A percentile compares a stretch with the other conserved stretches of the same genome.
Evolutionary conservation across 495 filamentous ascomycete species (phyloP).

Genomic region (Trichoderma virens): DNA sequence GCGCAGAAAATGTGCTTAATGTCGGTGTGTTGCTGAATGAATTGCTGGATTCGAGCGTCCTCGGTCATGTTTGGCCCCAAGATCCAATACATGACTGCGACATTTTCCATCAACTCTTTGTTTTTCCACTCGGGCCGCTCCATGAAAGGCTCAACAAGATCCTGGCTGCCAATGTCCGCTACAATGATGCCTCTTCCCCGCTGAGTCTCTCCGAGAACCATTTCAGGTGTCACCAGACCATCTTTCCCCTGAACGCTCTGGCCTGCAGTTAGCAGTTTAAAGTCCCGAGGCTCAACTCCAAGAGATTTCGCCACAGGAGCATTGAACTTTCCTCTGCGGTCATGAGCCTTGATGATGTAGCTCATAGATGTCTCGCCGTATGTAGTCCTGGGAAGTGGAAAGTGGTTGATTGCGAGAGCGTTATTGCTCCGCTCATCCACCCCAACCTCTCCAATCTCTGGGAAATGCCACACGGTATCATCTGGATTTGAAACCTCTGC

Average conservation of each 20-base stretch:
- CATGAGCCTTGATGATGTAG: slow-evolving; percentile 73
- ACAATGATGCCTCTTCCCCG: slow-evolving; percentile 58
- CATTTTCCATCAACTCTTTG: slow-evolving; percentile 51
- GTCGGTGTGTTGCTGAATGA: slow-evolving; percentile 53
- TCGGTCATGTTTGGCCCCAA: slow-evolving; percentile 58
- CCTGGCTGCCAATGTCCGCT: slow-evolving; percentile 61
- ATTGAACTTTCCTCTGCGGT: slow-evolving; percentile 73
- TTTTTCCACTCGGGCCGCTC: slow-evolving; percentile 66
- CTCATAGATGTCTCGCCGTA: slow-evolving; percentile 48
- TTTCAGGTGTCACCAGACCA: slow-evolving; percentile 50
- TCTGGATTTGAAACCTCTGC: neutral
- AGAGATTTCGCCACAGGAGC: slow-evolving; percentile 50
- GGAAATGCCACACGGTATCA: slow-evolving; percentile 10
- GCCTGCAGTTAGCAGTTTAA: slow-evolving; percentile 39
- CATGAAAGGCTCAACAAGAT: slow-evolving; percentile 62
- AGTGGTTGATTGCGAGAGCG: neutral
- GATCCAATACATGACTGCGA: slow-evolving; percentile 74
- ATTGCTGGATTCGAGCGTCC: slow-evolving; percentile 53
- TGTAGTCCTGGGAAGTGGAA: slow-evolving; percentile 3
- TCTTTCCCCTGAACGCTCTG: slow-evolving; percentile 42
- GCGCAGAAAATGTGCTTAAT: slow-evolving; percentile 72
- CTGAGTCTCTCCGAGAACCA: slow-evolving; percentile 36
- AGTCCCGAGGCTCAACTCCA: slow-evolving; percentile 51
- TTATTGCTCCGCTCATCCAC: neutral
- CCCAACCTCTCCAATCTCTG: slow-evolving; percentile 23